Evolutionary conservation across 1,284 basidiomycete genomes (phyloP).

Genomic region (Ceratobasidium sp.): DNA sequence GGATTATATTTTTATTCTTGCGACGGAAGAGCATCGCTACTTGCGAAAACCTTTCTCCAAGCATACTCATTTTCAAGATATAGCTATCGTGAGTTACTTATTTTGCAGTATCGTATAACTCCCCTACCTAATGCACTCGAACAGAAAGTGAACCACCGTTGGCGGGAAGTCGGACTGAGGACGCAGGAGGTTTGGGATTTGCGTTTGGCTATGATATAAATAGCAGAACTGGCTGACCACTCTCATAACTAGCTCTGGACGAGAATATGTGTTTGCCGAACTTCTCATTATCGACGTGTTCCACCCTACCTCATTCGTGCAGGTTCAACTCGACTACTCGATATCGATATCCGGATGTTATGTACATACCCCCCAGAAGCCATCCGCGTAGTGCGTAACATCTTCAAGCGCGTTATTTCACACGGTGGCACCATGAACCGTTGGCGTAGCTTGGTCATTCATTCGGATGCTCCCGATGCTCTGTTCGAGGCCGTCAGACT

Average conservation of each 20-base stretch:
- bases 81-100: not conserved
- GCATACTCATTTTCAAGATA: conserved; percentile 9
- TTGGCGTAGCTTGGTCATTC: not conserved
- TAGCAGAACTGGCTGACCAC: not conserved
- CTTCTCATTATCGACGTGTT: not conserved
- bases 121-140: not conserved
- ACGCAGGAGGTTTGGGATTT: not conserved
- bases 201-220: not conserved
- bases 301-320: not conserved
- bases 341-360: not conserved
- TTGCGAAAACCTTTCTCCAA: not conserved
- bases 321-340: not conserved
- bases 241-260: conserved; percentile 8
- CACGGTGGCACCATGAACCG: not conserved
- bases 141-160: conserved; percentile 1
- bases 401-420: not conserved
- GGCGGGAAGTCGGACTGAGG: not conserved
- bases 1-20: not conserved
- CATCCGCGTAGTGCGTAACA: not conserved
- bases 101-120: too few relatives aligned
- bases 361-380: not conserved
- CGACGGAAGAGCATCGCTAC: not conserved
- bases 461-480: not conserved
- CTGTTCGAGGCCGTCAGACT: not conserved
- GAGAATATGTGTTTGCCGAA: not conserved